These are phyloP conservation scores for Pyronema omphalodes DNA, from an alignment of 495 filamentous ascomycete genomes.

Conservation along the genomic window DNA sequence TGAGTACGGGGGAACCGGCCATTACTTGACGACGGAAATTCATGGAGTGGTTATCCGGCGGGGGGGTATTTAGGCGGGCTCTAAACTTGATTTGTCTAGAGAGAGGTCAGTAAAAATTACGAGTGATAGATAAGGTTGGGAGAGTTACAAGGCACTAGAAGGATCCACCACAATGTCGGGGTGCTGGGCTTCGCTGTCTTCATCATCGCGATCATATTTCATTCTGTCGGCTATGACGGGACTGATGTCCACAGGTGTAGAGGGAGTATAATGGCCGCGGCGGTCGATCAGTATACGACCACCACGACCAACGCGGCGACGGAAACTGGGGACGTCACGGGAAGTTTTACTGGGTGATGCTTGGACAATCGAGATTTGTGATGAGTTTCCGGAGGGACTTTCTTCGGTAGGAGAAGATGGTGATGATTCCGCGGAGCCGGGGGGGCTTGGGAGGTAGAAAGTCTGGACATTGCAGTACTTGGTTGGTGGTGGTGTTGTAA, in stretches of 20 bases:
- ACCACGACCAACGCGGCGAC: slow-evolving; percentile 53
- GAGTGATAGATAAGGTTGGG: background rate
- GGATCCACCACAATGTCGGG: background rate
- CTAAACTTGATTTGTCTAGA: slow-evolving; percentile 21
- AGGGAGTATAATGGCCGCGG: slow-evolving; percentile 35
- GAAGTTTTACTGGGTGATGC: slow-evolving; percentile 21
- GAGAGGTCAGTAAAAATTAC: slow-evolving; percentile 1
- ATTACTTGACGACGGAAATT: background rate
- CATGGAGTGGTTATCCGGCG: slow-evolving; percentile 8
- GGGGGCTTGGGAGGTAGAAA: slow-evolving; percentile 70
- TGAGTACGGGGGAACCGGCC: background rate
- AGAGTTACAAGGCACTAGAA: slow-evolving; percentile 14
- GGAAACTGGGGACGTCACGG: slow-evolving; percentile 37
- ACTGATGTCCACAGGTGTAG: slow-evolving; percentile 32
- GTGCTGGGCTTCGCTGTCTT: slow-evolving; percentile 37
- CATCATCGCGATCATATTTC: slow-evolving; percentile 62
- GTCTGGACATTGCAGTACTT: slow-evolving; percentile 63
- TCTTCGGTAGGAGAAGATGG: slow-evolving; percentile 26
- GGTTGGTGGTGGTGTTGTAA: slow-evolving; percentile 32
- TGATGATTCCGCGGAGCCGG: slow-evolving; percentile 44
- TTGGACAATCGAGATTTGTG: slow-evolving; percentile 17
- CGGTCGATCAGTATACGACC: slow-evolving; percentile 71
- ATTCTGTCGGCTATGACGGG: slow-evolving; percentile 47
- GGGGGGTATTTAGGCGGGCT: slow-evolving; percentile 21
- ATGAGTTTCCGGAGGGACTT: slow-evolving; percentile 18